Base-by-base conservation (phyloP, 2,329 filamentous ascomycete species). In the Stachybotrys chartarum region DNA sequence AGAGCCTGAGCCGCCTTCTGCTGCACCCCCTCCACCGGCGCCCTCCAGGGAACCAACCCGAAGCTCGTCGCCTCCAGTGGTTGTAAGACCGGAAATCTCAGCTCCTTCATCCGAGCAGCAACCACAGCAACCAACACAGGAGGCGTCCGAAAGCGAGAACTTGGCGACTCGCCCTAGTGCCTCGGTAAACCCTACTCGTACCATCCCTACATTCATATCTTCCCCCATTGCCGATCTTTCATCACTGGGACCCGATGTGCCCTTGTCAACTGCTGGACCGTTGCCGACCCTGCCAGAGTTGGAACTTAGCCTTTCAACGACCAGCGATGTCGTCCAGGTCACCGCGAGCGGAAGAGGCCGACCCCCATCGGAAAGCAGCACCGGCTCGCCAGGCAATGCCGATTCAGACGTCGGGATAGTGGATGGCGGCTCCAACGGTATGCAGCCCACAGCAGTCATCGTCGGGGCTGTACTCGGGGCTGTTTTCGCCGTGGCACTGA, bases 381-480 rank as follows among this genome's bases (percentile, higher is more conserved):
- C 45, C 16, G 18, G 18, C 45, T 47, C n/a, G n/a, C 45, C 45
- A n/a, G 18, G 45, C 17, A 17, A 55, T 11, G 54, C 57, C 14
- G 56, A 17, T 18, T 54, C 62, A 7, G 54, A 53, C 44, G 47
- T 58, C 30, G 49, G 50, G 42, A 51, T 54, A n/a, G 46, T 58
- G 16, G 59, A 53, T 12, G 48, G 59, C 7, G 56, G 16, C 16
- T 17, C 45, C 7, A 47, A 24, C 45, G 45, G 59, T 16, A 56
- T 48, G 7, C 59, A 61, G 11, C 52, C 65, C 6, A 66, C 61
- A 3, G 63, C 63, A 6, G 75, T 75, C 6, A 72, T 84, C 48
- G 78, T 78, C 1, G 80, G 77, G 10, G 76, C 79, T 45, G 75
- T 81, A 3, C 66, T 81, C 5, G 81, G 80, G 31, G 75, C 75